phyloP scores from a whole-genome alignment of 106 monocot genomes.

The Dendrobium officinale region DNA sequence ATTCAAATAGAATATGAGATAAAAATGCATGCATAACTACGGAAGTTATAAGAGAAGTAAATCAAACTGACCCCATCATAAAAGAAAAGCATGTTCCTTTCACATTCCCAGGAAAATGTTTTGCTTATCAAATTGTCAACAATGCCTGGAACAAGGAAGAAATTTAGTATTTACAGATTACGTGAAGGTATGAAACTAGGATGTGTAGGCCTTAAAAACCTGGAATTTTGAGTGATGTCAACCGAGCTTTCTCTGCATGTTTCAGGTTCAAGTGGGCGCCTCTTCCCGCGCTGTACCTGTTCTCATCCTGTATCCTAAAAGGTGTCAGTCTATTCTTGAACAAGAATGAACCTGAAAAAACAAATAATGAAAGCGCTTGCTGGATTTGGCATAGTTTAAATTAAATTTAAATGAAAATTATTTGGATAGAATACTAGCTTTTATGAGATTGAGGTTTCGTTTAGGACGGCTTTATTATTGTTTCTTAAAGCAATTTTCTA shows the following conservation, averaged over 20 bases:
- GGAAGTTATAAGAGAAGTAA: background rate
- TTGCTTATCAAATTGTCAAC: constrained; percentile 19
- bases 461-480: too few relatives aligned
- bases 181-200: background rate
- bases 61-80: constrained; percentile 24
- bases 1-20: too few relatives aligned
- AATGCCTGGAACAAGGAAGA: constrained; percentile 10
- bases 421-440: background rate
- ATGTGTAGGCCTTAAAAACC: constrained; percentile 17
- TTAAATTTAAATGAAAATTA: background rate
- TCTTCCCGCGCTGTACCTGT: constrained; percentile 62
- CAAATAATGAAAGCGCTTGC: background rate
- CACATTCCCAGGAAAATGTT: constrained; percentile 20
- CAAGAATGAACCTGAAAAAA: background rate
- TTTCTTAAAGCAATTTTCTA: too few relatives aligned
- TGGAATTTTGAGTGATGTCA: constrained; percentile 67
- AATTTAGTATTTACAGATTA: background rate
- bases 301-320: constrained; percentile 46
- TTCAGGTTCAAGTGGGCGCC: constrained; percentile 86
- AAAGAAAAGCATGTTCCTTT: constrained; percentile 14
- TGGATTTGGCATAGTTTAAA: background rate
- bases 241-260: constrained; percentile 85
- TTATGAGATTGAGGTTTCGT: background rate
- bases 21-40: background rate
- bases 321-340: background rate